Evolutionary conservation across 2,329 filamentous ascomycete species (phyloP), one percentile per base, ranked within the genome.

Genomic region (Fusarium duplospermum): DNA sequence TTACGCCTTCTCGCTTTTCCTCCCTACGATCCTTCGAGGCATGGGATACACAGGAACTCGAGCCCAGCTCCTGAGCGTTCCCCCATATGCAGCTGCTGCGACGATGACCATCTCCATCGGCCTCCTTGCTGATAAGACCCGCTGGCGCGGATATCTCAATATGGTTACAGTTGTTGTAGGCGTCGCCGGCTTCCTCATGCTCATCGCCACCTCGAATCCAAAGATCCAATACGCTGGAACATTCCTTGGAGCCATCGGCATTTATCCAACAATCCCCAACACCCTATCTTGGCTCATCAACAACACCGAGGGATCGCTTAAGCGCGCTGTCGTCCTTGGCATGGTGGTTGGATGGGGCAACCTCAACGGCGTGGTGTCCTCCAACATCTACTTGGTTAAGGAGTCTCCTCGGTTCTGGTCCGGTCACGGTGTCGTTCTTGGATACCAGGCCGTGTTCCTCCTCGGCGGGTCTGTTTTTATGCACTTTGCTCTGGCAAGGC

Each of bases 281-380:
- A 93, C 91, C 0, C 90, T 94, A 22, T 88, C 90, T 0, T 94
- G 93, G 93, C 84, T 88, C 0, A 87, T 88, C 57, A 94, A 94
- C 79, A 94, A 94, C 66, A 87, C 89, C 11, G 92, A 94, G 79
- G 80, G 80, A 0, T 80, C 79, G 0, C 68, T 81, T 78, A 94
- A 94, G 80, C 88, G 93, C n/a, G 93, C 93, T 27, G 88, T 94
- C 33, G 91, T 91, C 0, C 81, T 94, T 0, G 93, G 93, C 0
- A 89, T 94, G 74, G 89, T 94, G n/a, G 93, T 94, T 52, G 93
- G 90, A 4, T 94, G 91, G 91, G 93, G 93, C 10, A 94, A 95
- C 73, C 83, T 94, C 18, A 94, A 94, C 75, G 93, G 93, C 16
- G 90, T 94, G 35, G 86, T 78, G 18, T 78, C 84, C 16, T 87